These are phyloP conservation scores for Cryphonectria parasitica DNA, from an alignment of 2,329 filamentous ascomycete genomes.

Conservation along the genomic window DNA sequence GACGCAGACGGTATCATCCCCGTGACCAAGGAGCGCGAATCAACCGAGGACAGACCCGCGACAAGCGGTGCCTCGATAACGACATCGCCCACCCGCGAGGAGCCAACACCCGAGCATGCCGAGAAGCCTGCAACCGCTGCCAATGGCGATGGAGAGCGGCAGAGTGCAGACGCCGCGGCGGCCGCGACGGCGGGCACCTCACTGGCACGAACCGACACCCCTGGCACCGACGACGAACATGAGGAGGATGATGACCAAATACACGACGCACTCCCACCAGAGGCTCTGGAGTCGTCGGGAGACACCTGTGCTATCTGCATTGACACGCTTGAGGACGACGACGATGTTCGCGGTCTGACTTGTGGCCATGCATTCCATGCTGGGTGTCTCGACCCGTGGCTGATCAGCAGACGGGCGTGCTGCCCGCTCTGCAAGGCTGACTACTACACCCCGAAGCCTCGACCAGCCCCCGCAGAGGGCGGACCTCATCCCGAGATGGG, in stretches of 20 bases:
- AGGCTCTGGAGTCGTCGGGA: slow-evolving; percentile 79
- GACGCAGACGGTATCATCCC: slow-evolving; percentile 63
- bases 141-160: background rate
- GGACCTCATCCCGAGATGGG: slow-evolving; percentile 41
- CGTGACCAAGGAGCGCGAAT: slow-evolving; percentile 51
- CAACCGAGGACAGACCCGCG: slow-evolving; percentile 46
- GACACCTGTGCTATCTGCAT: slow-evolving; percentile 97
- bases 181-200: slow-evolving; percentile 22
- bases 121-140: slow-evolving; percentile 18
- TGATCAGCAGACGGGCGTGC: slow-evolving; percentile 91
- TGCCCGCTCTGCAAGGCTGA: slow-evolving; percentile 98
- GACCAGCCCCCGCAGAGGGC: slow-evolving; percentile 55
- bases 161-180: slow-evolving; percentile 28
- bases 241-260: slow-evolving; percentile 82
- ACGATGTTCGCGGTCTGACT: slow-evolving; percentile 89
- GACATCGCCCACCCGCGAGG: slow-evolving; percentile 34
- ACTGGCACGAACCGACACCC: slow-evolving; percentile 22
- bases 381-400: slow-evolving; percentile 93
- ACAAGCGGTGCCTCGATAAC: slow-evolving; percentile 36
- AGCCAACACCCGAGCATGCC: slow-evolving; percentile 20
- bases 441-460: slow-evolving; percentile 93
- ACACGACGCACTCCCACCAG: slow-evolving; percentile 77
- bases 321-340: slow-evolving; percentile 90
- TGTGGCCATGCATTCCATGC: slow-evolving; percentile 99
- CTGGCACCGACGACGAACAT: slow-evolving; percentile 42